Evolutionary conservation across 2,329 filamentous ascomycete species (phyloP).

Genomic region (Penicillium sp.): DNA sequence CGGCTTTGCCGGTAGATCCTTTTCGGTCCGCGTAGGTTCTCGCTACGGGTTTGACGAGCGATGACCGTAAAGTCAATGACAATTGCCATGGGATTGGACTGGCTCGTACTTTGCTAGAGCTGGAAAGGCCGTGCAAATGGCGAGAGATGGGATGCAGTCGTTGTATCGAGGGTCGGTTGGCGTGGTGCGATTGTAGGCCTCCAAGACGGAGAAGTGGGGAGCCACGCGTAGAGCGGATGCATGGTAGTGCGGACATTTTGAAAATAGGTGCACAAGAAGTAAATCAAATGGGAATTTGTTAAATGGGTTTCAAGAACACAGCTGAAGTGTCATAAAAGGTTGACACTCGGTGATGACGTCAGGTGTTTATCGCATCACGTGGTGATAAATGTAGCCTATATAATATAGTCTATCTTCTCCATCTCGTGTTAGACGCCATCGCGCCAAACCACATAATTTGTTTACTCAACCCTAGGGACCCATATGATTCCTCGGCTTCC

Average conservation of each 20-base stretch:
- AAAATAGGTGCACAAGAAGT: neutral
- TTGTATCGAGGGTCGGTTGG: neutral
- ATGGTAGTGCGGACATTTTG: neutral
- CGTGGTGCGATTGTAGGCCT: neutral
- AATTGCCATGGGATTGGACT: neutral
- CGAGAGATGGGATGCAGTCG: neutral
- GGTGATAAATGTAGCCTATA: neutral
- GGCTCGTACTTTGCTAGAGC: neutral
- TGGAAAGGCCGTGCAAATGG: neutral
- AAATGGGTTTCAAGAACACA: neutral
- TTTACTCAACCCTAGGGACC: too few relatives aligned
- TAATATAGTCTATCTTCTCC: too few relatives aligned
- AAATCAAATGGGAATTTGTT: neutral
- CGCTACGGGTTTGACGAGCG: neutral
- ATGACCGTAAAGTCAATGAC: neutral
- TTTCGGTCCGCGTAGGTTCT: slow-evolving; percentile 7
- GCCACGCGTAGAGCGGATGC: neutral
- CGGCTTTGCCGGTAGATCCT: slow-evolving; percentile 23
- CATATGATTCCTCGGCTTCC: too few relatives aligned
- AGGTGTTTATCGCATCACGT: neutral
- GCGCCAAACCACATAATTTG: too few relatives aligned
- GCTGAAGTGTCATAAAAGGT: neutral
- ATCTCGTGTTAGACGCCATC: too few relatives aligned
- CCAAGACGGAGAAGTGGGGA: neutral
- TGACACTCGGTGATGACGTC: slow-evolving; percentile 1